These are phyloP conservation scores for Mycena olivaceomarginata DNA, from an alignment of 768 basidiomycete genomes.

Conservation along the genomic window DNA sequence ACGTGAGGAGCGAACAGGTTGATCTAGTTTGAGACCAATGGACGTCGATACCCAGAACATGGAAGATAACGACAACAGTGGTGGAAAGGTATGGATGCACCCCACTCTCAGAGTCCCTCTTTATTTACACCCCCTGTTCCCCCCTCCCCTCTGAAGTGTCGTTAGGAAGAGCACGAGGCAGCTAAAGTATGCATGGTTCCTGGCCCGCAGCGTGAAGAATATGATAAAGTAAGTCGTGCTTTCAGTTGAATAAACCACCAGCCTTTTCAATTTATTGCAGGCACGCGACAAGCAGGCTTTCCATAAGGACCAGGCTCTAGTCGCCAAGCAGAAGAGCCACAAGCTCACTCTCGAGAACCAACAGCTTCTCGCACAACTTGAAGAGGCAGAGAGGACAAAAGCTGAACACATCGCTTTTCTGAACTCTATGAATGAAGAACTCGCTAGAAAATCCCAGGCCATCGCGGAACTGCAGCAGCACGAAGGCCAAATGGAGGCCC, in stretches of 20 bases:
- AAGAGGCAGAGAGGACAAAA: slow-evolving; percentile 19
- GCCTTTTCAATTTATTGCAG: slow-evolving; percentile 20
- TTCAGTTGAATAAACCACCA: slow-evolving; percentile 14
- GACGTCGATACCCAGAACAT: slow-evolving; percentile 14
- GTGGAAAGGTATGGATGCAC: slow-evolving; percentile 25
- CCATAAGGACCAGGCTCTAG: slow-evolving; percentile 19
- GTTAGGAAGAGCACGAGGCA: neutral
- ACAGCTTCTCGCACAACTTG: slow-evolving; percentile 19
- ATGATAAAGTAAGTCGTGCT: slow-evolving; percentile 20
- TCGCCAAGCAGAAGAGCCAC: slow-evolving; percentile 18
- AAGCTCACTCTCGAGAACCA: slow-evolving; percentile 22
- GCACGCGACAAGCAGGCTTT: slow-evolving; percentile 13
- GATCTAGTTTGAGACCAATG: slow-evolving; percentile 19
- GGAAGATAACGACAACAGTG: slow-evolving; percentile 5
- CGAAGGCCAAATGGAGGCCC: slow-evolving; percentile 35
- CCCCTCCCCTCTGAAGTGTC: slow-evolving; percentile 33
- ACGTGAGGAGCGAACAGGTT: slow-evolving; percentile 37
- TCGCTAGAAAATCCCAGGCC: slow-evolving; percentile 9
- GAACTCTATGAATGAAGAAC: slow-evolving; percentile 15
- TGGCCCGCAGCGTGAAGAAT: slow-evolving; percentile 19
- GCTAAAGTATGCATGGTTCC: slow-evolving; percentile 27
- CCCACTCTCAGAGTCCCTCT: slow-evolving; percentile 18
- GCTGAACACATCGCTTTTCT: slow-evolving; percentile 7
- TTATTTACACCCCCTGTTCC: slow-evolving; percentile 9
- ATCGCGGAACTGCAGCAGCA: slow-evolving; percentile 28